These are phyloP conservation scores for Fagopyrum homotropicum DNA, from an alignment of 148 eudicot species.

Conservation along the genomic window DNA sequence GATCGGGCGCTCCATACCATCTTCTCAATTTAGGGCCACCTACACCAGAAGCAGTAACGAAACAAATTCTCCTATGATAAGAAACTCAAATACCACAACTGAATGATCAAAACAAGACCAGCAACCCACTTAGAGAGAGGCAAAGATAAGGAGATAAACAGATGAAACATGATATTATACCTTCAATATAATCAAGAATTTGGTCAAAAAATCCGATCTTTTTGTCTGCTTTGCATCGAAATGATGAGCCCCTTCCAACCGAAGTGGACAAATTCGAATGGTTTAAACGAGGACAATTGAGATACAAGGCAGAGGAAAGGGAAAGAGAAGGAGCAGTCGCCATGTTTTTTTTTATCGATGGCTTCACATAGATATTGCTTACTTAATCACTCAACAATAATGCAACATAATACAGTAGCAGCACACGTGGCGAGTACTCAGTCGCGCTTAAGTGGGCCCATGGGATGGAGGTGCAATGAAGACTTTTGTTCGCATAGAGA, in stretches of 20 bases:
- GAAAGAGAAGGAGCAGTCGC: constrained; percentile 16
- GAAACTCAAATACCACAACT: background rate
- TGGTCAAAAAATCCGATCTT: constrained; percentile 72
- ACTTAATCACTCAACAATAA: no score
- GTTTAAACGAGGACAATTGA: constrained; percentile 6
- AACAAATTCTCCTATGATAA: background rate
- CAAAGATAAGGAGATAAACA: background rate
- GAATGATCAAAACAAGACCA: background rate
- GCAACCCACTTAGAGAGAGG: background rate
- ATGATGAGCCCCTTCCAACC: background rate
- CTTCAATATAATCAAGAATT: constrained; percentile 97
- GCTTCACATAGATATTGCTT: background rate
- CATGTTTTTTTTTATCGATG: constrained; percentile 14
- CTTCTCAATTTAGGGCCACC: constrained; percentile 96
- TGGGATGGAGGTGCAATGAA: background rate
- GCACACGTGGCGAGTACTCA: background rate
- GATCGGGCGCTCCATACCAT: constrained; percentile 98
- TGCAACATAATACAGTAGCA: no score
- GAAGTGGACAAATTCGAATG: background rate
- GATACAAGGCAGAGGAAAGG: constrained; percentile 21
- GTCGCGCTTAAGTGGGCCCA: background rate
- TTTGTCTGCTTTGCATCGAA: constrained; percentile 41
- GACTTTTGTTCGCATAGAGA: background rate
- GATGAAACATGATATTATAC: constrained; percentile 19
- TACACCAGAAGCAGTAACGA: constrained; percentile 17